Percentiles rank a stretch among this genome's conserved stretches.
phyloP scores from a whole-genome alignment of 2,329 filamentous ascomycete species.

The Beauveria bassiana region DNA sequence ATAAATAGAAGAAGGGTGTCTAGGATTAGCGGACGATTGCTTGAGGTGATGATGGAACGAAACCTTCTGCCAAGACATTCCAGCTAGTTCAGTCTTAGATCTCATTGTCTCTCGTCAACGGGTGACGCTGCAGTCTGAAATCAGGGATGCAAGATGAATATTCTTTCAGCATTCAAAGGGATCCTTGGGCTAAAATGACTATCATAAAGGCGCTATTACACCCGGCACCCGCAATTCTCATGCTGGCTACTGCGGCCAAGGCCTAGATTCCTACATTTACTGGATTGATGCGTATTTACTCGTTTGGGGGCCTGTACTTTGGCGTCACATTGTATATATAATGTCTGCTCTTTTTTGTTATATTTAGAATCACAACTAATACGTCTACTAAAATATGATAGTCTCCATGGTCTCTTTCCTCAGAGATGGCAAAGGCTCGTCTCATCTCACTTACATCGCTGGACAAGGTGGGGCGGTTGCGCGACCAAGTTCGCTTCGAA shows the following conservation, averaged over 20 bases:
- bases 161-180: not conserved
- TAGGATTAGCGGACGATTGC: no score
- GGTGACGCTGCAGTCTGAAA: not conserved
- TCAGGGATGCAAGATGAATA: not conserved
- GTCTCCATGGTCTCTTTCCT: no score
- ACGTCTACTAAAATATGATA: no score
- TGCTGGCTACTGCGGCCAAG: not conserved
- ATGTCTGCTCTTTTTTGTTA: no score
- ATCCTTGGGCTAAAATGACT: not conserved
- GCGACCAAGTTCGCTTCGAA: not conserved
- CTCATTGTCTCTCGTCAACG: not conserved
- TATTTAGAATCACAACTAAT: no score
- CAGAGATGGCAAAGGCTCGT: not conserved
- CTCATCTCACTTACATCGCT: not conserved
- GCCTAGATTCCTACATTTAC: not conserved
- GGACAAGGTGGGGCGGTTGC: conserved; percentile 2
- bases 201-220: not conserved
- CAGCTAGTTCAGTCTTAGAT: not conserved
- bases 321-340: no score
- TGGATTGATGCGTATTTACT: not conserved
- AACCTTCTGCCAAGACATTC: not conserved
- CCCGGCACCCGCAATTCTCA: not conserved
- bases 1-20: not conserved
- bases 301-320: no score
- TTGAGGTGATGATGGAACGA: not conserved